Evolutionary conservation across 2,329 filamentous ascomycete species (phyloP), one percentile per base, ranked within the genome.

Genomic region (Botryotinia narcissicola): DNA sequence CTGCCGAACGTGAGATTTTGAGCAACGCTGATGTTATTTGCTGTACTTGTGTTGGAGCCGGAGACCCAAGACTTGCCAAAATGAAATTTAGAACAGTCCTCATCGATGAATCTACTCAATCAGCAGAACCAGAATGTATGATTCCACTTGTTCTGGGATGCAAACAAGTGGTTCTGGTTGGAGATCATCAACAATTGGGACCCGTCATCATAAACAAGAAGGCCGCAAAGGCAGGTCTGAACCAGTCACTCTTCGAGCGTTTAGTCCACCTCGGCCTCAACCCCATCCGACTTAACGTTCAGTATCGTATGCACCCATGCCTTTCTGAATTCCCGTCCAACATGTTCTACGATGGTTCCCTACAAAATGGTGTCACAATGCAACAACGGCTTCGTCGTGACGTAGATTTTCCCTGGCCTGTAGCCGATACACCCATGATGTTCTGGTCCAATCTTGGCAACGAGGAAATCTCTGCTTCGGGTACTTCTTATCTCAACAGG

Each of bases 201-300:
- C 96, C 96, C 1, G 96, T 99, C 79, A 98, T 99, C 81, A 99
- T 99, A 95, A 99, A 99, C 87, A 99, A 99, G 88, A 98, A 98
- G 84, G 96, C 96, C 22, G 96, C 96, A 75, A 98, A 98, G 84
- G 96, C 96, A 72, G 96, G 96, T 75, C 87, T 99, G 25, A 98
- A 98, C 83, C 96, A 98, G 83, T 98, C 95, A n/a, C 87, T 99
- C 16, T 99, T 99, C 80, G 96, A 99, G 84, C 94, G 96, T 79
- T 87, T 99, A 69, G 95, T 98, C 78, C 94, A 95, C 79, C 88
- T 98, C n/a, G 92, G 92, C 62, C 92, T 94, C 79, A 91, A 92
- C 57, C 96, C 96, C 12, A 98, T 98, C 78, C 93, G 95, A 71
- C 88, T 99, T 72, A 97, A 97, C 79, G 95, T 97, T 54, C 96